Base-by-base conservation (phyloP, 805 yeast species). In the Kuraishia borneana region DNA sequence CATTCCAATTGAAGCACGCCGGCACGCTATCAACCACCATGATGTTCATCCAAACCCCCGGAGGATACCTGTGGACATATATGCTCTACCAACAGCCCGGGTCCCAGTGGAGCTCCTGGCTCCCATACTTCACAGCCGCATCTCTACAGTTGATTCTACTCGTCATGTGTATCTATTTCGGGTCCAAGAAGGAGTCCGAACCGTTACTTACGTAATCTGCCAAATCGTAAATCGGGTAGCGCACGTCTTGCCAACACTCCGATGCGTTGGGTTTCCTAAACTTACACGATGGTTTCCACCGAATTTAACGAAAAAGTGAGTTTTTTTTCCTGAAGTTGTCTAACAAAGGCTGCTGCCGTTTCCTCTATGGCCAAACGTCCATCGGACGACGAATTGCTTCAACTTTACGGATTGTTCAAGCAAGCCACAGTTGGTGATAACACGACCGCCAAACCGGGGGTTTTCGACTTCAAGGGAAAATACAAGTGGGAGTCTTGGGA, bases 401-500 rank as follows among this genome's bases (percentile, higher is more conserved):
- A 78, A 58, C 69, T 92, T 50, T 92, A 92, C 65, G 96, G 89
- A 32, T 70, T 92, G 49, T 92, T 70, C 80, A 92, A 92, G 64
- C 98, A 92, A 67, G 95, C 97, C 48, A 89, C 96, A 23, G 81
- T 79, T 37, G 98, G 98, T 45, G 98, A 92, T 71, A 85, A 85
- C 72, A 59, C 54, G 47, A 82, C 95, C 41, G 65, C 70, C 36
- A 83, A 84, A 65, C 98, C 98, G 36, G 92, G 96, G 42, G 62
- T 83, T 39, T 84, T 92, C 58, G 94, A 87, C 63, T 71, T 92
- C 65, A 85, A 82, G 66, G 96, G 89, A 47, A 87, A 94, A 63
- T 83, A 83, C 73, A 92, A 92, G 70, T 92, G 97, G 97, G 89
- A 88, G 55, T 73, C 97, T 6, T 92, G 97, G 97, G 79, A 79